Evolutionary conservation across 306 rosid genomes (phyloP), one percentile per base, ranked within the genome.

Genomic region (Lathyrus tuberosus): DNA sequence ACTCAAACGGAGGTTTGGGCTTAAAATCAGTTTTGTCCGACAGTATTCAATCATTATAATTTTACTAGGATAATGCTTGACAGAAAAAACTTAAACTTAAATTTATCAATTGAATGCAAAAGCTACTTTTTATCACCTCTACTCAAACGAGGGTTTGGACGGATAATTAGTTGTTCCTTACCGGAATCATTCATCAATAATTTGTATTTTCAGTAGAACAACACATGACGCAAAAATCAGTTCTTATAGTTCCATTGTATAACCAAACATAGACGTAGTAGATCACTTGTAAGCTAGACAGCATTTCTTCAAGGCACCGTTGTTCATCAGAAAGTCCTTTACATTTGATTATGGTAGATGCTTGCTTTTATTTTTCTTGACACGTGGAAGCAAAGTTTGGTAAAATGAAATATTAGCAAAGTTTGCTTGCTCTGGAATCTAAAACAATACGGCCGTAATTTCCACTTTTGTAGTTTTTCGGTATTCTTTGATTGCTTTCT

Each of bases 281-380:
- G 28, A 49, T 76, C 47, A 33, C 28, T 70, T 31, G 59, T 76
- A 71, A 41, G 71, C 18, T 51, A 33, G 48, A 65, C 8, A 43
- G 1, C 31, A 31, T 71, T 78, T 73, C 38, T 40, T 10, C 14
- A 67, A 64, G 57, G 68, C 35, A 64, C 71, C 16, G 24, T 4
- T 56, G 51, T 38, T 48, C 47, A 37, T 67, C 46, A 65, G 57
- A 17, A 51, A 65, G 41, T 66, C 28, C 58, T 42, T 58, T 71
- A 17, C 33, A 35, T 61, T 70, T 64, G 37, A 53, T 62, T 54
- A 51, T 57, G 46, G 24, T 22, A 18, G 22, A 40, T 69, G 0
- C 22, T 30, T 30, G 28, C 31, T 9, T 69, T 28, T 8, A 5
- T 41, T 69, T 38, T 11, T 10, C 12, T 47, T 9, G 12, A 28